Evolutionary conservation across 75 land plant genomes (phyloP), one percentile per base, ranked within the genome.

Genomic region (Picea glauca): DNA sequence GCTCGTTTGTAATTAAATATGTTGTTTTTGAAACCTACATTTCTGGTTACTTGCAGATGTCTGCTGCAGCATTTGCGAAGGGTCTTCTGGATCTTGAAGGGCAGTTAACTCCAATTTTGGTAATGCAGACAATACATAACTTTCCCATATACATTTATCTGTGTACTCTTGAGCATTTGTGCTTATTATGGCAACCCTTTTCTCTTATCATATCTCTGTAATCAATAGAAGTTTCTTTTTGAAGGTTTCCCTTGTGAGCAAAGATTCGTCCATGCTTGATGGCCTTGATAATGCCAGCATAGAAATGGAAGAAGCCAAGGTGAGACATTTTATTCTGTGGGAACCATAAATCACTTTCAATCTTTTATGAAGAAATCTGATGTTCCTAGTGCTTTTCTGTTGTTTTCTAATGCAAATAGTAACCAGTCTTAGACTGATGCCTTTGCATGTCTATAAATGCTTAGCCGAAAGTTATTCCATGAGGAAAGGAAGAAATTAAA

Each of bases 41-140:
- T 9, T 7, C 12, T 81, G 5, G 15, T 5, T 12, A 60, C 54
- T 31, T 58, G 78, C 98, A 98, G 99, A 98, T 98, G 99, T 98
- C 99, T 77, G 98, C 99, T 73, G 98, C 99, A 78, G 99, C 99
- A 65, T 98, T 98, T 90, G 99, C 99, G 40, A 98, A 98, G 89
- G 99, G 99, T 21, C 90, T 98, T 73, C 91, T 98, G 73, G 99
- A 98, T 78, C 82, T 98, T 74, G 99, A 98, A 87, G 99, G 99
- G 26, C 93, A 88, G 77, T 80, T 98, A 65, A 98, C 98, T 40
- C 99, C 99, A 62, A 98, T 98, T 58, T 82, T 98, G 91, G 99
- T 98, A 35, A 15, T 83, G 18, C 26, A 14, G 13, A 38, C 6
- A 20, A 46, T 66, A n/a, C n/a, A 59, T 61, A 77, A 38, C 43